Evolutionary conservation across 2,329 filamentous ascomycete species (phyloP).

Genomic region (Atkinsonella hypoxylon): DNA sequence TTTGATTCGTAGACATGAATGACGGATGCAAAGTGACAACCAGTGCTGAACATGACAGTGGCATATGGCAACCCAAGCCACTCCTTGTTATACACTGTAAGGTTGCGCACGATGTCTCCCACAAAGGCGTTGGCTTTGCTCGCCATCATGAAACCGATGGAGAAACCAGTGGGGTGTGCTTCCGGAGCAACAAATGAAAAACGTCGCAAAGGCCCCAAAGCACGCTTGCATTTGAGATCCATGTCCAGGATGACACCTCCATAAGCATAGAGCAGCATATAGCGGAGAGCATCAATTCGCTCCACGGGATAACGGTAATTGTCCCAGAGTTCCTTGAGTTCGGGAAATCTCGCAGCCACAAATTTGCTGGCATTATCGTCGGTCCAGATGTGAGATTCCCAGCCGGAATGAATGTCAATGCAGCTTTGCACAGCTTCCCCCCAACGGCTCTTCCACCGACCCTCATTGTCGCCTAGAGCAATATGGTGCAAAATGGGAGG

Average conservation of each 20-base stretch:
- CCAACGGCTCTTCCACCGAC: conserved; percentile 15
- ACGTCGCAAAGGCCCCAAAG: conserved; percentile 25
- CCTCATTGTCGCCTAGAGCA: conserved; percentile 15
- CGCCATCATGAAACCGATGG: conserved; percentile 30
- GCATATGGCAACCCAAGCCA: conserved; percentile 28
- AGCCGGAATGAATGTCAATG: conserved; percentile 21
- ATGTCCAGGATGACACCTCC: conserved; percentile 17
- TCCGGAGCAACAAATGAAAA: conserved; percentile 29
- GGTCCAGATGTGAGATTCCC: conserved; percentile 17
- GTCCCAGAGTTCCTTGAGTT: conserved; percentile 23
- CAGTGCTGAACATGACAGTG: conserved; percentile 31
- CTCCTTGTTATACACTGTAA: conserved; percentile 22
- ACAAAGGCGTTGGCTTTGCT: conserved; percentile 22
- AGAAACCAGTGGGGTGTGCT: conserved; percentile 27
- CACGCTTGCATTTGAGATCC: conserved; percentile 24
- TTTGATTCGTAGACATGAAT: conserved; percentile 25
- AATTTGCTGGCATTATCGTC: conserved; percentile 11
- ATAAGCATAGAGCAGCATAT: conserved; percentile 29
- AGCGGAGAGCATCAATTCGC: conserved; percentile 57
- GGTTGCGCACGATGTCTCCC: conserved; percentile 19
- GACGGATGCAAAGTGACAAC: conserved; percentile 29
- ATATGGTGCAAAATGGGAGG: conserved; percentile 25
- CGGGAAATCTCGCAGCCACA: conserved; percentile 11
- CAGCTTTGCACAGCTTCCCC: conserved; percentile 19
- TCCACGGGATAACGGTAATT: conserved; percentile 58